Base-by-base conservation (phyloP, 2,329 filamentous ascomycete genomes). In the Fusarium tjaetaba region DNA sequence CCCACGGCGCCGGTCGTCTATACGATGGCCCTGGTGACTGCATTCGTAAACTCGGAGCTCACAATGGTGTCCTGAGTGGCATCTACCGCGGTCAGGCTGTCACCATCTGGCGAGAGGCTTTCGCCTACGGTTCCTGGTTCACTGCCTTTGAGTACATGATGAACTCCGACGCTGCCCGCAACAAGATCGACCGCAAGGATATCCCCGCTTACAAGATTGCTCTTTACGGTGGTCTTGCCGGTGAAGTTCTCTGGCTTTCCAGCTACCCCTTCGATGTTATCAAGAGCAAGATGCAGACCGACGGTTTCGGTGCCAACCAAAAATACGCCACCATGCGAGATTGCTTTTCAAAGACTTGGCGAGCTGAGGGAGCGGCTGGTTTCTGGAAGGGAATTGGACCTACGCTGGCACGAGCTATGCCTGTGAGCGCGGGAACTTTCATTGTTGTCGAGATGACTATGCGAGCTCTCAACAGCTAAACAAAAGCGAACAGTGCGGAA, bases 271-370 rank as follows among this genome's bases (percentile, higher is more conserved):
- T 99, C 74, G 96, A 99, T 84, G 96, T 99, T 34, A 85, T 99
- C 84, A 99, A 99, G 93, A 97, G 94, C 85, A 98, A 97, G 90
- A 98, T 98, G 96, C 96, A 99, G 89, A 97, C 93, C 66, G 96
- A 99, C 84, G 95, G 94, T 1, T 96, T 98, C 80, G 94, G 94
- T 9, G 70, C 82, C 55, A 85, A 88, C 72, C 91, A 92, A 86
- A 88, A 88, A 80, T 99, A 93, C 84, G 89, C 86, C 81, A 92
- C 86, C 63, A 98, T 98, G 96, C 89, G 92, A 58, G 93, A 97
- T 84, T 97, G 94, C 85, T 97, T 98, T 83, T 88, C 87, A 67
- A 91, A 97, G 87, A 97, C 93, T 4, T 97, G 89, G 86, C 88
- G 88, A 69, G 86, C 84, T 11, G 95, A 97, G 84, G 96, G 96